Evolutionary conservation across 305 asterid genomes (phyloP).

Genomic region (Fraxinus velutina): DNA sequence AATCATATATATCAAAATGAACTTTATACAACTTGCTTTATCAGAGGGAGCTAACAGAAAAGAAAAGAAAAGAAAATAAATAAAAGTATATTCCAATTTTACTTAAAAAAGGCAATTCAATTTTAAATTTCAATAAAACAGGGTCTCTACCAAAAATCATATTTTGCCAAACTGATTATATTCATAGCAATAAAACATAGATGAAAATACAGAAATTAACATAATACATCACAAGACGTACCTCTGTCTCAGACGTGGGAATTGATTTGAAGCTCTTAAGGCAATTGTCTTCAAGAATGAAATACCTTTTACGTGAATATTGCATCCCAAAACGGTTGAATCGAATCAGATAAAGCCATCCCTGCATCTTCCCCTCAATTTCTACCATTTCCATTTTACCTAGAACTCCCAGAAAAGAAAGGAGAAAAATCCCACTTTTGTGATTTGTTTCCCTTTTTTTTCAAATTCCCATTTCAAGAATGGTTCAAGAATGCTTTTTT

Average conservation of each 20-base stretch:
- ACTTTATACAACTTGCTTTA: background rate
- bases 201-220: background rate
- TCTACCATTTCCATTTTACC: conserved; percentile 38
- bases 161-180: background rate
- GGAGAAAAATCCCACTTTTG: conserved; percentile 30
- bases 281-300: conserved; percentile 68
- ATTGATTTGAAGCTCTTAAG: conserved; percentile 76
- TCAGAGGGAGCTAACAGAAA: background rate
- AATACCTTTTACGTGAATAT: conserved; percentile 77
- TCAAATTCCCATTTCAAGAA: conserved; percentile 30
- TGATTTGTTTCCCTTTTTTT: background rate
- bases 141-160: background rate
- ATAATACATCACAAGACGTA: conserved; percentile 8
- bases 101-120: conserved; percentile 8
- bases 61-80: too few species aligned
- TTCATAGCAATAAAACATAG: background rate
- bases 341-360: conserved; percentile 80
- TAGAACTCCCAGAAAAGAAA: background rate
- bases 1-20: background rate
- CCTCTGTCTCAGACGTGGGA: conserved; percentile 59
- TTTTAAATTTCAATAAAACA: background rate
- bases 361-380: conserved; percentile 73
- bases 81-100: background rate
- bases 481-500: conserved; percentile 12
- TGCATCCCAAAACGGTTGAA: conserved; percentile 71